Conservation (phyloP, 352 stramenopile species). For the Globisporangium sylvaticum region DNA sequence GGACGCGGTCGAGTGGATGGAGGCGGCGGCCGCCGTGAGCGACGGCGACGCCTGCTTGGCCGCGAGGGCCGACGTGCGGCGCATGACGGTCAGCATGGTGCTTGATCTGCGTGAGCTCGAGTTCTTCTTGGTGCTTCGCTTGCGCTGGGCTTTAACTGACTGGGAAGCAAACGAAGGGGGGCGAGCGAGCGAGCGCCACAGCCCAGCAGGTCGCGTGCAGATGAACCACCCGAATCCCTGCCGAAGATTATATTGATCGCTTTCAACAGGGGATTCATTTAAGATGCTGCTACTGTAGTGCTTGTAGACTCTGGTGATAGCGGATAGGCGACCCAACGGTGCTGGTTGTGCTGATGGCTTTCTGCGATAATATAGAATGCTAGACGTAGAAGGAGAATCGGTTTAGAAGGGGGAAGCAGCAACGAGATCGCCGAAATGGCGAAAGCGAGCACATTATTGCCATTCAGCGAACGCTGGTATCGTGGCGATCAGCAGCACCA, state of each 20-base stretch:
- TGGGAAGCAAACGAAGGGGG: slow-evolving; percentile 8
- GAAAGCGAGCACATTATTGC: neutral
- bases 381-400: neutral
- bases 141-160: slow-evolving; percentile 5
- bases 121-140: neutral
- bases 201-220: neutral
- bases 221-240: slow-evolving; percentile 13
- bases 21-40: slow-evolving; percentile 14
- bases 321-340: neutral
- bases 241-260: neutral
- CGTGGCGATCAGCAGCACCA: too few relatives aligned
- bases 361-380: neutral
- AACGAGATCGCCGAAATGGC: slow-evolving; percentile 1
- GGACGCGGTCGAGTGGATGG: slow-evolving; percentile 24
- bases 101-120: neutral
- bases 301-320: too few relatives aligned
- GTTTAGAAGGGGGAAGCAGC: neutral
- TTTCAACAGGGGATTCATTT: neutral
- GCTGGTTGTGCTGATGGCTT: neutral
- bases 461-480: too few relatives aligned
- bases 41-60: slow-evolving; percentile 15
- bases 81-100: slow-evolving; percentile 39
- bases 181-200: slow-evolving; percentile 2
- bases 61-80: slow-evolving; percentile 27
- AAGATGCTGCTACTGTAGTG: neutral